phyloP scores from a whole-genome alignment of 192 early-diverging fungal genomes.

The Spinellus fusiger region DNA sequence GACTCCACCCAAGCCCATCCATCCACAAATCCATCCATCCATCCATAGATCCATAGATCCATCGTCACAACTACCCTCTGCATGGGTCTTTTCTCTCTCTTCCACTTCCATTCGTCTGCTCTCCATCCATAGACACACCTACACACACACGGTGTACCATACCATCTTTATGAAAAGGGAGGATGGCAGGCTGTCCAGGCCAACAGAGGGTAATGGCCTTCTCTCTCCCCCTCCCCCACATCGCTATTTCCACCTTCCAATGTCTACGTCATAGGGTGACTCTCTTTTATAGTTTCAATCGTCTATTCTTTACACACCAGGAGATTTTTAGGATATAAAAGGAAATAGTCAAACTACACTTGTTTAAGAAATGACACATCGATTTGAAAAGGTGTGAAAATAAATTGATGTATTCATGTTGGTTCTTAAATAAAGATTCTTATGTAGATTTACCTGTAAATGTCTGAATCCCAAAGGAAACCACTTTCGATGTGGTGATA shows the following conservation, averaged over 20 bases:
- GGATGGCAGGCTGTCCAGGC: neutral
- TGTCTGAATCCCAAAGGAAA: too few relatives aligned
- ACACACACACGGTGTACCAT: neutral
- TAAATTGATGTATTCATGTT: too few relatives aligned
- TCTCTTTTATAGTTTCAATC: neutral
- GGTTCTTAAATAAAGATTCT: too few relatives aligned
- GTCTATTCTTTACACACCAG: neutral
- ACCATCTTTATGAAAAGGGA: slow-evolving; percentile 11
- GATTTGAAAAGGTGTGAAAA: too few relatives aligned
- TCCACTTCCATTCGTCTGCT: neutral
- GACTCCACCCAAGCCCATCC: too few relatives aligned
- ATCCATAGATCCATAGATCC: neutral
- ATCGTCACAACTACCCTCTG: too few relatives aligned
- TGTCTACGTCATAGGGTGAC: neutral
- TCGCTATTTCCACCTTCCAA: neutral
- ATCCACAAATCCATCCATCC: slow-evolving; percentile 5
- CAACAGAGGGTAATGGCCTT: neutral
- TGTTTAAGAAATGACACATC: too few relatives aligned
- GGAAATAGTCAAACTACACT: too few relatives aligned
- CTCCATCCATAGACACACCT: neutral
- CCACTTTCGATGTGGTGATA: too few relatives aligned
- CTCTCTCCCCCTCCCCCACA: too few relatives aligned
- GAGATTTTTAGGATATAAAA: neutral
- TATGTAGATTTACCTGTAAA: too few relatives aligned
- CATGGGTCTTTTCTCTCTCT: too few relatives aligned